Evolutionary conservation across 2,329 filamentous ascomycete genomes (phyloP), one percentile per base, ranked within the genome.

Genomic region (Pseudonectria foliicola): DNA sequence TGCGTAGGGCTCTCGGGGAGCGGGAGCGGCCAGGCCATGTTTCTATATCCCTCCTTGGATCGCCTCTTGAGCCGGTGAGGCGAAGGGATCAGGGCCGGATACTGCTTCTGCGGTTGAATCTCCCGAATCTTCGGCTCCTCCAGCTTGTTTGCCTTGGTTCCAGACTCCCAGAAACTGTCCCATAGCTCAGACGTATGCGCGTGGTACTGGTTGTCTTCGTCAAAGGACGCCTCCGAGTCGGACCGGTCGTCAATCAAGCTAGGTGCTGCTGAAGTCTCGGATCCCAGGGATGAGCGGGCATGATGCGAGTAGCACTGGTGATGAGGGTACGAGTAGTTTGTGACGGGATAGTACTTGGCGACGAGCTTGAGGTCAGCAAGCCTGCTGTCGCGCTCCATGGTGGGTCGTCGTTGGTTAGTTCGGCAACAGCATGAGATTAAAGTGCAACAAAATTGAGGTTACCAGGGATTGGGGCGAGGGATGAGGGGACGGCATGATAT

Each of bases 151-250:
- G 18, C 31, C 23, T 40, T 37, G 4, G 33, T 34, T 21, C 34
- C 44, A 1, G 40, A 48, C 26, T 49, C 46, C 70, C 68, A 73
- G 48, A 73, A 75, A 34, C 57, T 67, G 46, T 74, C 67, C 70
- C 71, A 75, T 3, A 72, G 50, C 45, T 70, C 63, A 16, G 61
- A 52, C 5, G 61, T 59, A 23, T 68, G 61, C 13, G 61, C 50
- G 36, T 68, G 64, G 41, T 71, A 67, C 39, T 69, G 64, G 37
- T 64, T 63, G 44, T 74, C 70, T 27, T 73, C 71, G 13, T 75
- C 71, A 23, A 58, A 45, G 6, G 71, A 75, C 13, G 56, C 50
- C 33, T 75, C 71, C 4, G 70, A 73, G 44, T 72, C 70, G 6
- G 60, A 60, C 5, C 63, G 64, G 45, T 73, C 67, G 42, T 75